phyloP scores from a whole-genome alignment of 1,284 basidiomycete species.

The Gomphus sp. region DNA sequence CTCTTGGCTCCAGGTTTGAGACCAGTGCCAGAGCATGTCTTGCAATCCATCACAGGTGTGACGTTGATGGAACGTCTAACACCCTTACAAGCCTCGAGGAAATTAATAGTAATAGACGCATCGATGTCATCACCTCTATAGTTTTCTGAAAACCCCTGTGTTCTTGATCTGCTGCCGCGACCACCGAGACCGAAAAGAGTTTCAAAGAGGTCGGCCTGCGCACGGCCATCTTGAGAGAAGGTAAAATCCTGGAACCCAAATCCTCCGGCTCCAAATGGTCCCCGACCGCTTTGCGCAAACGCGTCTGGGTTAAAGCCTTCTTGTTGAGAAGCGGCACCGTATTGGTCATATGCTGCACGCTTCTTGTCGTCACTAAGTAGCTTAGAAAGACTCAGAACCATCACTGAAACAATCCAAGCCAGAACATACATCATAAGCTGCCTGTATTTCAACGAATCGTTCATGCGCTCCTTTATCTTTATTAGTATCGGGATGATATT shows the following conservation, averaged over 20 bases:
- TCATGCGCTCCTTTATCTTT: slow-evolving; percentile 87
- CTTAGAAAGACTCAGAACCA: slow-evolving; percentile 30
- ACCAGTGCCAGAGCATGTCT: slow-evolving; percentile 80
- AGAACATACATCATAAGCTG: slow-evolving; percentile 87
- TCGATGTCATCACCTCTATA: slow-evolving; percentile 82
- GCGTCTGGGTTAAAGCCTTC: slow-evolving; percentile 89
- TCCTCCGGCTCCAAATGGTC: slow-evolving; percentile 46
- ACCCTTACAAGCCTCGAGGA: slow-evolving; percentile 93
- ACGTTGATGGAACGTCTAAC: slow-evolving; percentile 71
- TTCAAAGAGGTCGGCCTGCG: slow-evolving; percentile 73
- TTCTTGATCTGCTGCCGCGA: slow-evolving; percentile 33
- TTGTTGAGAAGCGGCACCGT: slow-evolving; percentile 90
- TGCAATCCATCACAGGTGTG: slow-evolving; percentile 79
- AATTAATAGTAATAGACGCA: slow-evolving; percentile 66
- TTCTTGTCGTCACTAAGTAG: slow-evolving; percentile 92
- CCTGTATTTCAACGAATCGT: slow-evolving; percentile 95
- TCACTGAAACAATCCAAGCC: neutral
- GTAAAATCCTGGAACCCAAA: slow-evolving; percentile 66
- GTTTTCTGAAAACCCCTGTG: slow-evolving; percentile 39
- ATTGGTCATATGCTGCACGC: slow-evolving; percentile 87
- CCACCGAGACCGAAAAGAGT: slow-evolving; percentile 74
- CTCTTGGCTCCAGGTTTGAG: slow-evolving; percentile 84
- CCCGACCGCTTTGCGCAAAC: slow-evolving; percentile 37
- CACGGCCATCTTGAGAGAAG: slow-evolving; percentile 48
- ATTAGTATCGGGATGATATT: slow-evolving; percentile 97